Conservation (phyloP, 352 stramenopile genomes). For the Phytophthora aleatoria region DNA sequence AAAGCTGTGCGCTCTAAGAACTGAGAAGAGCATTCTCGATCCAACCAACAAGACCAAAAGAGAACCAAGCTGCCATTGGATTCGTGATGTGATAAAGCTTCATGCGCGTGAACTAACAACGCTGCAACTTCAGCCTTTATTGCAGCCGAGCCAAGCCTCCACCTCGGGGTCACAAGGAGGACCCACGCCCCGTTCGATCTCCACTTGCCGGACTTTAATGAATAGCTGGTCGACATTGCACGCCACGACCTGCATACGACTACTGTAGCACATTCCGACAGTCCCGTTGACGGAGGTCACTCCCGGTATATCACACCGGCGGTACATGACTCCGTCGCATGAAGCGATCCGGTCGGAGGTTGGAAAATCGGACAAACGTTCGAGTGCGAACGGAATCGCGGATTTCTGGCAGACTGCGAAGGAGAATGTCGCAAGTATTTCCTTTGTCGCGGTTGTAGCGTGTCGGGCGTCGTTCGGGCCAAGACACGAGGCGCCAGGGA, state of each 20-base stretch:
- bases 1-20: too few species aligned
- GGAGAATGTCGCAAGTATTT: conserved; percentile 16
- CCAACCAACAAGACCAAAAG: too few species aligned
- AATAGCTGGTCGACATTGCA: background rate
- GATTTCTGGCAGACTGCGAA: conserved; percentile 13
- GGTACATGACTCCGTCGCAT: background rate
- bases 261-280: background rate
- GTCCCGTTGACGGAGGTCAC: background rate
- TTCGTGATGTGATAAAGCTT: too few species aligned
- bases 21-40: too few species aligned
- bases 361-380: background rate
- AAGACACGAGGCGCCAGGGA: conserved; percentile 19
- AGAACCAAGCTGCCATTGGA: too few species aligned
- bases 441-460: conserved; percentile 9
- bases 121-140: background rate
- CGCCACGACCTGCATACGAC: background rate
- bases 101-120: too few species aligned
- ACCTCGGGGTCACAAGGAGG: background rate
- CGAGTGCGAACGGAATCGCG: background rate
- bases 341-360: background rate
- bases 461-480: conserved; percentile 9
- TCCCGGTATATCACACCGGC: background rate
- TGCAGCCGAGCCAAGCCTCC: background rate
- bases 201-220: background rate
- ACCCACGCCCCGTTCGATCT: background rate